Base-by-base conservation (phyloP, 73 alveolate genomes). In the Loxodes magnus region DNA sequence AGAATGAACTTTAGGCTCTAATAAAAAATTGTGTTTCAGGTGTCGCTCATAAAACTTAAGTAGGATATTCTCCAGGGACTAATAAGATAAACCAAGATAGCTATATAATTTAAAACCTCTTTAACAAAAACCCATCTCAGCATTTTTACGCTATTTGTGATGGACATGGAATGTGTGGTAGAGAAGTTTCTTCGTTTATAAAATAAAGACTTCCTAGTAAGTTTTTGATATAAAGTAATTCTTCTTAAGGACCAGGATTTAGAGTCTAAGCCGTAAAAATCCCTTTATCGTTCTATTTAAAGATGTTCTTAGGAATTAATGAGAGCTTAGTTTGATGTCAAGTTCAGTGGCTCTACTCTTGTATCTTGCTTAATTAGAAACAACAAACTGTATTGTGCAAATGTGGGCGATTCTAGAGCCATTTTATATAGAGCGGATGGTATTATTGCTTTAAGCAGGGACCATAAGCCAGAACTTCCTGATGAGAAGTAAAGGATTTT, bases 131-230 rank as follows among this genome's bases (percentile, higher is more conserved):
- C n/a, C n/a, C n/a, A n/a, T n/a, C n/a, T n/a, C 74, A 72, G 27
- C 80, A 78, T 83, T 36, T 75, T 28, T 44, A 82, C 29, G 92
- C 94, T 12, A 97, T 93, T 6, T 82, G 95, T 53, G 99, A 93
- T 70, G 99, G 99, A 22, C 99, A 89, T 61, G 99, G 99, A 1
- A 60, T 63, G 30, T 52, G 74, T 73, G 99, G 99, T 3, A 97
- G 89, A 67, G 61, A 76, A 37, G 89, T 92, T 17, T 70, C 93
- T 34, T 85, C 82, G 23, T 89, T 77, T 62, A 82, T 90, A 15
- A 56, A 80, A 53, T 67, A 82, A 44, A 53, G 38, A 17, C 67
- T 86, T 41, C 93, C 97, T 0, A n/a, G n/a, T n/a, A n/a, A n/a
- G n/a, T n/a, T n/a, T 10, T 26, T 3, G 16, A 30, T 17, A 39